Conservation (phyloP, 108 stramenopile species). For the Skeletonema marinoi region DNA sequence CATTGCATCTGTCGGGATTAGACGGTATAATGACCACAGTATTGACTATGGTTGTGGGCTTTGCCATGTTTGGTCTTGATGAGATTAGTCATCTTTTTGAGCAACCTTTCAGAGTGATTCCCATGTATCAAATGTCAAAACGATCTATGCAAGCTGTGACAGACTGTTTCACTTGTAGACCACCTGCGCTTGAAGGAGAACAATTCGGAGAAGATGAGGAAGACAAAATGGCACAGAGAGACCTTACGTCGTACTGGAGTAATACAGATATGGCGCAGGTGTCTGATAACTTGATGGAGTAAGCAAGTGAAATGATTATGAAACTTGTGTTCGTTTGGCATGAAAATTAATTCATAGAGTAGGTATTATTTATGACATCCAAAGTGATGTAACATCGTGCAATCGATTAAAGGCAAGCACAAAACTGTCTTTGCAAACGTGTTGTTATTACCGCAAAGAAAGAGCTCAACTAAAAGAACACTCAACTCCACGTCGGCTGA, state of each 20-base stretch:
- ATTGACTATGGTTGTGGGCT: constrained; percentile 43
- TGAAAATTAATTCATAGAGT: too few species aligned
- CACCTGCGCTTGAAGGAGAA: constrained; percentile 44
- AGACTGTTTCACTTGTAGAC: constrained; percentile 42
- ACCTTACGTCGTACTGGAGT: constrained; percentile 24
- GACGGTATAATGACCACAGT: constrained; percentile 20
- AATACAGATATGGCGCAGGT: constrained; percentile 21
- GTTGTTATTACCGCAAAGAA: background rate
- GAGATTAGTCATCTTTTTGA: constrained; percentile 55
- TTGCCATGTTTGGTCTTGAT: constrained; percentile 62
- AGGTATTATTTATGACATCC: too few species aligned
- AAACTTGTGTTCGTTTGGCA: background rate
- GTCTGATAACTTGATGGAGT: constrained; percentile 30
- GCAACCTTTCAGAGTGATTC: constrained; percentile 55
- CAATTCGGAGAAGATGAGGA: constrained; percentile 11
- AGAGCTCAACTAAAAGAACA: too few species aligned
- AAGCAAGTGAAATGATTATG: background rate
- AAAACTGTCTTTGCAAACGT: background rate
- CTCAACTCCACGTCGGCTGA: background rate
- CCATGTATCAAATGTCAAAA: constrained; percentile 55
- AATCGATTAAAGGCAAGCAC: background rate
- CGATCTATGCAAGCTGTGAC: constrained; percentile 47
- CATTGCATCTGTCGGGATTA: constrained; percentile 31
- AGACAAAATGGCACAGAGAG: constrained; percentile 14
- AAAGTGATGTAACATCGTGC: too few species aligned